Percentiles rank a stretch among this genome's conserved stretches.
phyloP scores from a whole-genome alignment of 2,329 filamentous ascomycete species.

The Cytospora chrysosperma region DNA sequence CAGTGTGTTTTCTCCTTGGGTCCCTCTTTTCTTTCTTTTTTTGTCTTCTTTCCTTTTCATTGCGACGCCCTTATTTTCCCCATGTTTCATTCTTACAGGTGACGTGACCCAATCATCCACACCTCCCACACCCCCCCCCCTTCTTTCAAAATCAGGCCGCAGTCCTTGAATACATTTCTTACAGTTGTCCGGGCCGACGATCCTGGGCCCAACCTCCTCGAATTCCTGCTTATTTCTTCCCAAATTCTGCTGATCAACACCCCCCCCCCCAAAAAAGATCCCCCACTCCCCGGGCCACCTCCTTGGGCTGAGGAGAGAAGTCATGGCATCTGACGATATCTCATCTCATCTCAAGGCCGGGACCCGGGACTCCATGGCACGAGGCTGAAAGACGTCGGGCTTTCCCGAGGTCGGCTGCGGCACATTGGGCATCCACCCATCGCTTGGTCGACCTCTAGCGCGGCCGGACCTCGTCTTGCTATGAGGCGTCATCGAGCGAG shows the following conservation, averaged over 20 bases:
- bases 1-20: conserved; percentile 12
- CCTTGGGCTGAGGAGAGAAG: neutral
- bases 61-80: neutral
- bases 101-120: neutral
- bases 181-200: neutral
- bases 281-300: too few species aligned
- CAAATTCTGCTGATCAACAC: neutral
- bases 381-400: neutral
- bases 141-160: neutral
- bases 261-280: too few species aligned
- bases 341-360: too few species aligned
- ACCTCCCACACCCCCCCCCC: too few species aligned
- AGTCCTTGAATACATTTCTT: neutral
- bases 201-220: neutral
- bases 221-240: neutral
- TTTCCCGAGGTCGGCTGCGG: neutral
- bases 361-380: neutral
- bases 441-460: neutral
- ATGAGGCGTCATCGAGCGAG: neutral
- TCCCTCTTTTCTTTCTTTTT: neutral
- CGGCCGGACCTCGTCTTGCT: neutral
- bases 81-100: neutral
- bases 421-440: too few species aligned
- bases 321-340: neutral
- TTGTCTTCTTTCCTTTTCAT: neutral